Conservation (phyloP, 768 basidiomycete genomes). For the Podaxis carcinomalis region DNA sequence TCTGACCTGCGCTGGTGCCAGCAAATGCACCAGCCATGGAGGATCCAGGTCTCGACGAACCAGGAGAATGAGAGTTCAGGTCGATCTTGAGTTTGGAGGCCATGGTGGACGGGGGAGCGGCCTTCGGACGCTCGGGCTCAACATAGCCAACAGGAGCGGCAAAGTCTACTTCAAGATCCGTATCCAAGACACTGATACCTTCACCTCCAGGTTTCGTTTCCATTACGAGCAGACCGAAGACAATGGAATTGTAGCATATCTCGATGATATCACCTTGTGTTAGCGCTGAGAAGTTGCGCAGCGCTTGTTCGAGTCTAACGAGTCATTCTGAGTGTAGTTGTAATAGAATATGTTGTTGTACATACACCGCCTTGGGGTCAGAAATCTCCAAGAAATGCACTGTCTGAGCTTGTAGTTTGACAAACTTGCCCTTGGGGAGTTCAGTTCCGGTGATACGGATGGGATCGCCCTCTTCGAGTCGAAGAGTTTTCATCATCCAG, state of each 20-base stretch:
- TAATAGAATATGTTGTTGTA: slow-evolving; percentile 15
- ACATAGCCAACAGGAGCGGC: slow-evolving; percentile 91
- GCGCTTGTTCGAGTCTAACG: slow-evolving; percentile 84
- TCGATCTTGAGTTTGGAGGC: slow-evolving; percentile 96
- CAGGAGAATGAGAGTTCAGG: slow-evolving; percentile 78
- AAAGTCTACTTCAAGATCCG: slow-evolving; percentile 98
- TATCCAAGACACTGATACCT: slow-evolving; percentile 89
- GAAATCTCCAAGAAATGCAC: slow-evolving; percentile 96
- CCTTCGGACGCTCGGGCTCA: slow-evolving; percentile 85
- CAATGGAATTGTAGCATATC: slow-evolving; percentile 93
- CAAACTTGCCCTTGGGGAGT: slow-evolving; percentile 88
- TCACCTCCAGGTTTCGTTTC: slow-evolving; percentile 82
- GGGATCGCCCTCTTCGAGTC: slow-evolving; percentile 91
- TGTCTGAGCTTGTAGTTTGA: slow-evolving; percentile 95
- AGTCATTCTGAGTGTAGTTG: not conserved
- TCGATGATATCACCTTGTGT: slow-evolving; percentile 98
- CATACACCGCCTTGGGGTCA: slow-evolving; percentile 96
- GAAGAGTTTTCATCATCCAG: slow-evolving; percentile 99
- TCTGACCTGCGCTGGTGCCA: slow-evolving; percentile 40
- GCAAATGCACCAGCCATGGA: slow-evolving; percentile 67
- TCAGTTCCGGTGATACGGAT: slow-evolving; percentile 88
- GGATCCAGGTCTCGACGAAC: slow-evolving; percentile 78
- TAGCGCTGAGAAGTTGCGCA: slow-evolving; percentile 88
- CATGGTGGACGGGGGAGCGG: slow-evolving; percentile 85
- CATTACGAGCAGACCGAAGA: slow-evolving; percentile 95